Evolutionary conservation across 179 eudicot species (phyloP), one percentile per base, ranked within the genome.

Genomic region (Beta lomatogona): DNA sequence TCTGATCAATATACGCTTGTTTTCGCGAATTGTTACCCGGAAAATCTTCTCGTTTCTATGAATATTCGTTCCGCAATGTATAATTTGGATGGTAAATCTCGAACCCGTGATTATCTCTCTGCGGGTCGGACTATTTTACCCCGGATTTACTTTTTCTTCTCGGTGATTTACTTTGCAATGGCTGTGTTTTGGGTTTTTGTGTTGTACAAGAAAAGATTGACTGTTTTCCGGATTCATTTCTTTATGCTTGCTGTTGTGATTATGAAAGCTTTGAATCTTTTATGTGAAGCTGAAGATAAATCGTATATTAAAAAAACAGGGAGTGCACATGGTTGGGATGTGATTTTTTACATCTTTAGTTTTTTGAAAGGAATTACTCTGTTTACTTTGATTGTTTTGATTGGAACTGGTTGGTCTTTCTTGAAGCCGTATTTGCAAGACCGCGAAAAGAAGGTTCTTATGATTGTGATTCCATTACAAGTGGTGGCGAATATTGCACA

Each of bases 321-420:
- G 1, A 84, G 76, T 18, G 90, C 92, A 0, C 97, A 92, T 58
- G 92, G 93, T 0, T 92, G 97, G 97, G 97, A 92, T 80, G 92
- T 91, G 11, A 41, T 92, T 80, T 92, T 92, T 73, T 92, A 92
- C 73, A 86, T 89, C 1, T 92, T 90, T 71, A 86, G 90, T 50
- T 88, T 92, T 55, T 63, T 92, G 69, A 93, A 90, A 73, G 97
- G 93, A 6, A 89, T 91, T 9, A 83, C 88, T 11, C 77, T 93
- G 77, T 93, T 93, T 57, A 89, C 97, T 4, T 72, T 93, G 86
- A 93, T 93, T 36, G 97, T 93, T 45, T 85, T 92, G 83, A 91
- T 92, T 61, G 97, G 97, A 46, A 92, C 97, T 6, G 97, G 97
- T 0, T 92, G 97, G 97, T 92, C 97, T 10, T 92, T 92, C 75